These are phyloP conservation scores for Heliosperma pusillum DNA, from an alignment of 148 eudicot genomes.

Conservation along the genomic window DNA sequence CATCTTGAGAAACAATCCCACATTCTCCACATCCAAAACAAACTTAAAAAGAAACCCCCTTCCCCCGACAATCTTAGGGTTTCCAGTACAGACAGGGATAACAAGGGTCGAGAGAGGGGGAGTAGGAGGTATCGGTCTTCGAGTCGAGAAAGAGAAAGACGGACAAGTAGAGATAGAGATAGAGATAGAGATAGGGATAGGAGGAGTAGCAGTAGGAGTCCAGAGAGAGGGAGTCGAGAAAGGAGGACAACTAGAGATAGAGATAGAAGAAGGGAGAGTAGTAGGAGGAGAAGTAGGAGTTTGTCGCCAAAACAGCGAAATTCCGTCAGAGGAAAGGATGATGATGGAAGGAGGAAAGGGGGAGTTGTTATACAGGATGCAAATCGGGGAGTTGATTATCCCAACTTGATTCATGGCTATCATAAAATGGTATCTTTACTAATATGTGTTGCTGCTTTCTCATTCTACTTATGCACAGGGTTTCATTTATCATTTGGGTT, in stretches of 20 bases:
- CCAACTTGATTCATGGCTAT: slow-evolving; percentile 60
- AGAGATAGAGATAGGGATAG: slow-evolving; percentile 12
- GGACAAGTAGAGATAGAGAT: slow-evolving; percentile 18
- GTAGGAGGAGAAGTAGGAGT: slow-evolving; percentile 38
- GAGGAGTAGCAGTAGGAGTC: slow-evolving; percentile 22
- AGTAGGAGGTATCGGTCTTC: slow-evolving; percentile 20
- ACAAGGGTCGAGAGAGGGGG: no score
- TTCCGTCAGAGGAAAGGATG: slow-evolving; percentile 32
- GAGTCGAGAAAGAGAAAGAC: slow-evolving; percentile 24
- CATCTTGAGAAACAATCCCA: slow-evolving; percentile 47
- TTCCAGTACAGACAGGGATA: slow-evolving; percentile 22
- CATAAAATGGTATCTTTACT: slow-evolving; percentile 55
- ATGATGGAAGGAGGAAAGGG: slow-evolving; percentile 19
- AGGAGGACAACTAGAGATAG: slow-evolving; percentile 1
- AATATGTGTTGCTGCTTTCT: no score
- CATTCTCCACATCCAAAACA: slow-evolving; percentile 55
- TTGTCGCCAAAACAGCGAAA: slow-evolving; percentile 35
- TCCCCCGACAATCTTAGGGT: slow-evolving; percentile 21
- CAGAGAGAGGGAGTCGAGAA: slow-evolving; percentile 26
- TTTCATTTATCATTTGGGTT: no score
- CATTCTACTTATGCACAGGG: no score
- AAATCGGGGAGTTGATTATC: slow-evolving; percentile 48
- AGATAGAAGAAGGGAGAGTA: slow-evolving; percentile 25
- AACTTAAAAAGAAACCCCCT: slow-evolving; percentile 50
- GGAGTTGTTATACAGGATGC: slow-evolving; percentile 33